These are phyloP conservation scores for Cyberlindnera galapagoensis DNA, from an alignment of 805 yeast species.

Conservation along the genomic window DNA sequence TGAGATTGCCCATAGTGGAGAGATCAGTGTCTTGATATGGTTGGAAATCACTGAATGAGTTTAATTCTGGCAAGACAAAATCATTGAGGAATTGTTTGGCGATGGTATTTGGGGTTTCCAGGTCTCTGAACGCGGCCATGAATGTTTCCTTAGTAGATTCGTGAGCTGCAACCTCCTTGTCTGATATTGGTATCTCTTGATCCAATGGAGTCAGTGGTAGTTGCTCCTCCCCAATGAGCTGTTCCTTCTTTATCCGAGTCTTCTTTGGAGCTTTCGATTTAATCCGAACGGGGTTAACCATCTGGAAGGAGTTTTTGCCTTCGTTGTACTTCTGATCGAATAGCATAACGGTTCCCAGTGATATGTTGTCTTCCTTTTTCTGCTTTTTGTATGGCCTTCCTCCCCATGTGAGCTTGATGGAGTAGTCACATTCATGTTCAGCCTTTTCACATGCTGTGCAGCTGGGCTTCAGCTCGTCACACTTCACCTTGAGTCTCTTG, in stretches of 20 bases:
- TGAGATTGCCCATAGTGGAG: constrained; percentile 8
- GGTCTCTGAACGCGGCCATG: constrained; percentile 11
- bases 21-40: constrained; percentile 3
- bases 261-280: background rate
- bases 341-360: constrained; percentile 14
- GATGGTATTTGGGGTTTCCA: constrained; percentile 12
- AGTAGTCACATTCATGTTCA: constrained; percentile 50
- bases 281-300: too few relatives aligned
- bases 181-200: too few relatives aligned
- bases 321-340: constrained; percentile 15
- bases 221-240: background rate
- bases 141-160: constrained; percentile 1
- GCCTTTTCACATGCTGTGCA: constrained; percentile 52
- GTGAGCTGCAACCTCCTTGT: too few relatives aligned
- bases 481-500: constrained; percentile 56
- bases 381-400: constrained; percentile 56
- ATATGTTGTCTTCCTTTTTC: constrained; percentile 23
- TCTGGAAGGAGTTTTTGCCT: too few relatives aligned
- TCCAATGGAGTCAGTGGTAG: too few relatives aligned
- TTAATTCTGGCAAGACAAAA: constrained; percentile 11
- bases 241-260: background rate
- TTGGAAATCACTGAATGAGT: background rate
- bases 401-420: constrained; percentile 64
- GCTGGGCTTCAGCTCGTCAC: constrained; percentile 60
- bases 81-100: constrained; percentile 15